Evolutionary conservation across 163 green algal species (phyloP), one percentile per base, ranked within the genome.

Genomic region (Scenedesmus sp.): DNA sequence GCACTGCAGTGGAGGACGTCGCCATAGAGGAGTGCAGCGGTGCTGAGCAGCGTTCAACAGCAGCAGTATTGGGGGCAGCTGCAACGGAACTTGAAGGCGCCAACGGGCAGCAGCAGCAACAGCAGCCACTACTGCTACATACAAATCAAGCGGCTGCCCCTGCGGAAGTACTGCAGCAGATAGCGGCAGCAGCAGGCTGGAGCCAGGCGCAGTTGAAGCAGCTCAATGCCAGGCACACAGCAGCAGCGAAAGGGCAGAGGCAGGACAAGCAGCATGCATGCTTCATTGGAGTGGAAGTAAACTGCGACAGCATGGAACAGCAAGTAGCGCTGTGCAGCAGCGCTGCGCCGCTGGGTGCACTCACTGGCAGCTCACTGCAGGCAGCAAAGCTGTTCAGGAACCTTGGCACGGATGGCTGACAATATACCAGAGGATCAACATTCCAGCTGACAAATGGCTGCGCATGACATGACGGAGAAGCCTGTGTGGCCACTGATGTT

Each of bases 101-200:
- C 16, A 1, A 51, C 53, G 81, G 18, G 51, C 35, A 76, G 33
- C 51, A 59, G 35, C 51, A 49, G 26, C n/a, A 40, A 22, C 44
- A 20, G 49, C 70, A 91, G 89, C 65, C 65, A 24, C 61, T 83
- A 76, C 89, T 94, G 51, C n/a, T 94, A 44, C 49, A 46, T 61
- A 92, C 70, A 5, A 94, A 94, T 49, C 81, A 93, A 46, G 89
- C 85, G 16, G 35, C 43, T 20, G 43, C 92, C 9, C 44, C 40
- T 16, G 15, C 44, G 44, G 68, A 81, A 20, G 44, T 89, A 37
- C 37, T 87, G 26, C 72, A 46, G 65, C 30, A 81, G 51, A 82
- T 94, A 46, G 88, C 85, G 65, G 76, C 56, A 37, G 79, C 53
- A 70, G 87, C 87, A n/a, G 78, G 15, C 18, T 87, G 78, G 86